Evolutionary conservation across 73 alveolate genomes (phyloP).

Genomic region (Paramecium primaurelia): DNA sequence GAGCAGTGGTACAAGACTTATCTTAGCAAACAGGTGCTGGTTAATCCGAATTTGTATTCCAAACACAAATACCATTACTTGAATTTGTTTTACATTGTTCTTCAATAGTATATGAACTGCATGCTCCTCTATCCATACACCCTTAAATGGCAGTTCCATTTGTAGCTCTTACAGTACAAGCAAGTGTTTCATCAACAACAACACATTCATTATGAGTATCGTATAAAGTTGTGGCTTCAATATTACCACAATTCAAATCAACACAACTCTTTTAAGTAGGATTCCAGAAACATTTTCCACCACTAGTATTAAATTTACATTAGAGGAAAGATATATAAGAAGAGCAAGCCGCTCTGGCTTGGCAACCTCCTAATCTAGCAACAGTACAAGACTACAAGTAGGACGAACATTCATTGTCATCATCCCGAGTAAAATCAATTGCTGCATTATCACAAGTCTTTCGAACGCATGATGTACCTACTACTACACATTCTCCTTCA

Average conservation of each 20-base stretch:
- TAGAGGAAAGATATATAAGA: background rate
- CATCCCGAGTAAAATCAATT: background rate
- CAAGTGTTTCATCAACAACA: background rate
- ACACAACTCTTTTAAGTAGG: background rate
- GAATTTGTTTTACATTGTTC: background rate
- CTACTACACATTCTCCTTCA: background rate
- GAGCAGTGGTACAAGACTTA: background rate
- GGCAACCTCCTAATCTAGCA: background rate
- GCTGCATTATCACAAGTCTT: background rate
- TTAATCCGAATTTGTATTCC: background rate
- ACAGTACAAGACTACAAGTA: background rate
- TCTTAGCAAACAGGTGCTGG: background rate
- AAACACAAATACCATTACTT: background rate
- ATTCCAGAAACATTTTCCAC: background rate
- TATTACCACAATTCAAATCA: background rate
- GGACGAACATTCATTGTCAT: background rate
- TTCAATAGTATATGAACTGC: background rate
- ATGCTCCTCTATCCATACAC: background rate
- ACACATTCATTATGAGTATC: background rate
- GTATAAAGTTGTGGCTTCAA: background rate
- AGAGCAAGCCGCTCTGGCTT: background rate
- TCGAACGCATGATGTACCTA: background rate
- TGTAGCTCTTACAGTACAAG: background rate
- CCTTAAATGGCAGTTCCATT: background rate
- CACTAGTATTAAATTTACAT: background rate